Percentiles rank a stretch among this genome's conserved stretches.
phyloP scores from a whole-genome alignment of 768 basidiomycete genomes.

The Leccinum imitatum region DNA sequence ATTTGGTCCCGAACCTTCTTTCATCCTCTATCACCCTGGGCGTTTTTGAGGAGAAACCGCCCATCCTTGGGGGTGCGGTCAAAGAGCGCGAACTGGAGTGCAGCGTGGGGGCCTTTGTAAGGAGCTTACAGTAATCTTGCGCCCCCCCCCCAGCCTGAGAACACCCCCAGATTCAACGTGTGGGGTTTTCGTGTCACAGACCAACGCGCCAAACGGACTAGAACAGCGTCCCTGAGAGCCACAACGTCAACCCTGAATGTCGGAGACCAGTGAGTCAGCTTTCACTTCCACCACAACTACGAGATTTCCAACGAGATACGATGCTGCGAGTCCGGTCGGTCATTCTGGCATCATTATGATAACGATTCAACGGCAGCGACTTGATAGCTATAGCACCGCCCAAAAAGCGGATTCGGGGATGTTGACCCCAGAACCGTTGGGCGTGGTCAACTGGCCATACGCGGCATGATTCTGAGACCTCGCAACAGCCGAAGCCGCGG shows the following conservation, averaged over 20 bases:
- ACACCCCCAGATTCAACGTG: neutral
- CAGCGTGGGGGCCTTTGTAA: constrained; percentile 1
- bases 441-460: constrained; percentile 6
- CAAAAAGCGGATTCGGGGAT: constrained; percentile 4
- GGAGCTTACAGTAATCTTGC: neutral
- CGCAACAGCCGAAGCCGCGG: constrained; percentile 9
- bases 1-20: neutral
- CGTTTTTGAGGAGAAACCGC: neutral
- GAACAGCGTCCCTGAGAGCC: constrained; percentile 3
- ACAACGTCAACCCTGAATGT: neutral
- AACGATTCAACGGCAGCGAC: neutral
- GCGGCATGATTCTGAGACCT: constrained; percentile 4
- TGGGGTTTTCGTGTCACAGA: constrained; percentile 2
- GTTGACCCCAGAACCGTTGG: constrained; percentile 4
- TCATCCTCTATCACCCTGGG: neutral
- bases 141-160: neutral
- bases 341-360: neutral
- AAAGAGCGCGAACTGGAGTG: constrained; percentile 8
- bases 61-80: constrained; percentile 8
- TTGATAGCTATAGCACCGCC: neutral
- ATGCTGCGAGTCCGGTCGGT: neutral
- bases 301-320: neutral
- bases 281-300: neutral
- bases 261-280: neutral
- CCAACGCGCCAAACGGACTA: neutral